phyloP scores from a whole-genome alignment of 371 early-diverging fungal species.

The Actinomortierella wolfii region DNA sequence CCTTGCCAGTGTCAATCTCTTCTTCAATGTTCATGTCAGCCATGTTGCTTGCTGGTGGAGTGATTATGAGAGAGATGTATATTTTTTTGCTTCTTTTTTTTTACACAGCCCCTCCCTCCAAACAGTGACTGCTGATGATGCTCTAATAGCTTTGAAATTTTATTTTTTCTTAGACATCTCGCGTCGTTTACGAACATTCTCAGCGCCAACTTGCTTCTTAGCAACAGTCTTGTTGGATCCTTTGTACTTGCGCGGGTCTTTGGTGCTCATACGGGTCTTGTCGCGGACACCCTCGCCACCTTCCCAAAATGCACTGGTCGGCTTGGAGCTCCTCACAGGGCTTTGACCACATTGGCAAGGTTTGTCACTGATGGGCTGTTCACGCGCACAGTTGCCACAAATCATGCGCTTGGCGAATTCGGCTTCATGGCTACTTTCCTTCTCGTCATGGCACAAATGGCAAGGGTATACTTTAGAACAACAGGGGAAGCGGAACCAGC shows the following conservation, averaged over 20 bases:
- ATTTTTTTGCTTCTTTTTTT: too few species aligned
- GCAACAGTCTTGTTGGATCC: conserved; percentile 54
- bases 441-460: conserved; percentile 91
- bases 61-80: too few species aligned
- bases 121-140: too few species aligned
- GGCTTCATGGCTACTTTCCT: conserved; percentile 54
- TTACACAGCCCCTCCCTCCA: too few species aligned
- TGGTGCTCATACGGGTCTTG: conserved; percentile 79
- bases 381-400: conserved; percentile 92
- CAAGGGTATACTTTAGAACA: conserved; percentile 90
- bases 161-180: conserved; percentile 6
- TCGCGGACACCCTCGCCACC: conserved; percentile 95
- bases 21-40: too few species aligned
- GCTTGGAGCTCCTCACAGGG: conserved; percentile 53
- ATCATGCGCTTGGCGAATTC: conserved; percentile 81
- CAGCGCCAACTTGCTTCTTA: conserved; percentile 64
- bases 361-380: conserved; percentile 70
- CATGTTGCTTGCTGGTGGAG: too few species aligned
- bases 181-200: conserved; percentile 35
- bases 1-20: conserved; percentile 51
- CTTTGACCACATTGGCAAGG: conserved; percentile 74
- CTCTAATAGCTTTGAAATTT: too few species aligned
- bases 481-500: conserved; percentile 98
- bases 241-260: conserved; percentile 56
- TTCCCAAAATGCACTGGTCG: conserved; percentile 88